Percentiles rank a stretch among this genome's conserved stretches.
phyloP scores from a whole-genome alignment of 495 filamentous ascomycete genomes.

The Choiromyces venosus region DNA sequence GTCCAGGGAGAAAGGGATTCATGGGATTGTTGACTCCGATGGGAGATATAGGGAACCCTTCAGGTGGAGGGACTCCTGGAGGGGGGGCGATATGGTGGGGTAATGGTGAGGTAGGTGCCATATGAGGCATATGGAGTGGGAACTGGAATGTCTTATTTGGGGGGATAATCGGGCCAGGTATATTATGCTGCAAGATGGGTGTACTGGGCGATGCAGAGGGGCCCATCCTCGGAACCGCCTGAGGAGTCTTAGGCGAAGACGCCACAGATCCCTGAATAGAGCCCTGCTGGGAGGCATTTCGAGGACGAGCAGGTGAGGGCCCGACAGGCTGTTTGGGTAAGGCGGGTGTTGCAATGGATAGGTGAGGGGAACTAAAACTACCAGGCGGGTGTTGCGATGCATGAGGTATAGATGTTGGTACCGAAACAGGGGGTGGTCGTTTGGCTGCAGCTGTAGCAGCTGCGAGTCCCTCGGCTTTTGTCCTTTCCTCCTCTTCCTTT shows the following conservation, averaged over 20 bases:
- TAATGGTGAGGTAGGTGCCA: conserved; percentile 36
- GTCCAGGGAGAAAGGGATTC: conserved; percentile 54
- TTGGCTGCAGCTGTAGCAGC: conserved; percentile 48
- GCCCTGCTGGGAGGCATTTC: conserved; percentile 76
- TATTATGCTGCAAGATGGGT: conserved; percentile 53
- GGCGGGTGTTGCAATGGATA: conserved; percentile 69
- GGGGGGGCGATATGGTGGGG: conserved; percentile 45
- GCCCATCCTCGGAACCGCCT: conserved; percentile 52
- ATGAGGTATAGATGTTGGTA: conserved; percentile 44
- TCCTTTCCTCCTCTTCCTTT: conserved; percentile 55
- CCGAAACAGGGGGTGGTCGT: conserved; percentile 53
- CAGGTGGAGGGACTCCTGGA: conserved; percentile 43
- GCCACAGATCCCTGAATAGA: conserved; percentile 69
- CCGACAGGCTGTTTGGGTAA: conserved; percentile 57
- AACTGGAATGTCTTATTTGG: conserved; percentile 46
- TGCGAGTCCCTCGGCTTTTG: conserved; percentile 49
- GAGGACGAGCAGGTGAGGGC: conserved; percentile 66
- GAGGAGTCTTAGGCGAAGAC: conserved; percentile 61
- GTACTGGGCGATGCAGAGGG: conserved; percentile 63
- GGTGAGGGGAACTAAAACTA: conserved; percentile 67
- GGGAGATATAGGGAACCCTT: conserved; percentile 44
- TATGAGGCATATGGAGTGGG: conserved; percentile 36
- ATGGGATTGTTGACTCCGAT: conserved; percentile 42
- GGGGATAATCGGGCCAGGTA: conserved; percentile 51
- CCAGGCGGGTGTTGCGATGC: conserved; percentile 43